Percentiles rank a stretch among this genome's conserved stretches.
phyloP scores from a whole-genome alignment of 2,329 filamentous ascomycete species.

The Scytalidium lignicola region DNA sequence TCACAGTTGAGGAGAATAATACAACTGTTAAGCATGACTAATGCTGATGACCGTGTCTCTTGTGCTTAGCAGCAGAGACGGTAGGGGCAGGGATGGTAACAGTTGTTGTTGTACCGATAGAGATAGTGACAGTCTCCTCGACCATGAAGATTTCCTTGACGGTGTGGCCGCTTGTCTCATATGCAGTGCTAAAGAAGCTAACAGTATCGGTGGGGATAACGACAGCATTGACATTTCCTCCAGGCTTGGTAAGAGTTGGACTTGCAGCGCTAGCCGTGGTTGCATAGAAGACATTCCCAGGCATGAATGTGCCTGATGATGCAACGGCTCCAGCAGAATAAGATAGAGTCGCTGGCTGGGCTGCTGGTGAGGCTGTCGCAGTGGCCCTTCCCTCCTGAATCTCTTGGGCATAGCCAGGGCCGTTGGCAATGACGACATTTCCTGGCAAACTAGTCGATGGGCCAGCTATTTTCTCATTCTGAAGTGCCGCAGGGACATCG shows the following conservation, averaged over 20 bases:
- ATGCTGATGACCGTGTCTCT: not conserved
- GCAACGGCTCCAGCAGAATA: constrained; percentile 21
- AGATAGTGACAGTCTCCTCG: constrained; percentile 50
- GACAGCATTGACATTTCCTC: not conserved
- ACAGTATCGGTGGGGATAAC: constrained; percentile 7
- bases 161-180: constrained; percentile 41
- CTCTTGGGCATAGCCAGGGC: constrained; percentile 34
- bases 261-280: not conserved
- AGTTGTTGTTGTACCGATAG: constrained; percentile 17
- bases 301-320: constrained; percentile 13
- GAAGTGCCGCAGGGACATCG: constrained; percentile 50
- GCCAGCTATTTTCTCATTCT: constrained; percentile 54
- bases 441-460: constrained; percentile 59
- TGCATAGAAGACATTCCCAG: constrained; percentile 28
- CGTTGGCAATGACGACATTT: constrained; percentile 42
- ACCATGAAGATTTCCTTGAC: constrained; percentile 55
- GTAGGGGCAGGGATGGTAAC: not conserved
- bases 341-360: constrained; percentile 18
- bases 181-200: constrained; percentile 45
- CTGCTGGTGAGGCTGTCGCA: constrained; percentile 9
- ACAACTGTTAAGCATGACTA: not conserved
- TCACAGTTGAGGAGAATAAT: not conserved
- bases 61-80: not conserved
- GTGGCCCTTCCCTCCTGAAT: constrained; percentile 7
- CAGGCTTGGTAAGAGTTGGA: not conserved